Percentiles rank a stretch among this genome's conserved stretches.
Evolutionary conservation across 306 rosid species (phyloP).

Genomic region (Quercus bicolor): DNA sequence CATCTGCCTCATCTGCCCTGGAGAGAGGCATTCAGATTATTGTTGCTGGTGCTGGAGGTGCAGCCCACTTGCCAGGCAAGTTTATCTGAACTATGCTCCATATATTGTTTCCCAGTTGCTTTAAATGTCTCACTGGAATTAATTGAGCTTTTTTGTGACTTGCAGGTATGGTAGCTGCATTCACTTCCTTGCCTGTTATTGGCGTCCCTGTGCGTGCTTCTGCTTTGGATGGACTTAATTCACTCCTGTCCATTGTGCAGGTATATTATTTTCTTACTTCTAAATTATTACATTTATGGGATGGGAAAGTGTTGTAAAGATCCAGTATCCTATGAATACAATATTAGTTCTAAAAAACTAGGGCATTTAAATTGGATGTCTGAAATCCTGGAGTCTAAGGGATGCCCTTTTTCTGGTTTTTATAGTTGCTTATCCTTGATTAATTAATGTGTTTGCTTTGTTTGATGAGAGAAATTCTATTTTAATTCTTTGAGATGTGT

Average conservation of each 20-base stretch:
- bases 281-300: not conserved
- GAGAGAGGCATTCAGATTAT: constrained; percentile 72
- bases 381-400: too few relatives aligned
- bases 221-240: constrained; percentile 74
- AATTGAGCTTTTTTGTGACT: constrained; percentile 9
- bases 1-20: constrained; percentile 58
- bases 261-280: constrained; percentile 23
- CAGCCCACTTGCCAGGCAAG: constrained; percentile 93
- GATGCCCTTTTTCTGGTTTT: too few relatives aligned
- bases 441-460: too few relatives aligned
- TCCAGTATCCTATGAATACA: too few relatives aligned
- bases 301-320: too few relatives aligned
- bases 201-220: constrained; percentile 94
- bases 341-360: too few relatives aligned
- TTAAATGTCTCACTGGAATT: constrained; percentile 7
- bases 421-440: too few relatives aligned
- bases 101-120: not conserved
- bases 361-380: too few relatives aligned
- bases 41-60: constrained; percentile 96
- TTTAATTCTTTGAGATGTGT: too few relatives aligned
- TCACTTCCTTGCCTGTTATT: constrained; percentile 68
- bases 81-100: constrained; percentile 7
- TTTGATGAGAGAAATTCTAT: too few relatives aligned
- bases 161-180: constrained; percentile 94
- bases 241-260: constrained; percentile 87